Percentiles rank a stretch among this genome's conserved stretches.
phyloP scores from a whole-genome alignment of 2,329 filamentous ascomycete species.

The Colletotrichum gigasporum region DNA sequence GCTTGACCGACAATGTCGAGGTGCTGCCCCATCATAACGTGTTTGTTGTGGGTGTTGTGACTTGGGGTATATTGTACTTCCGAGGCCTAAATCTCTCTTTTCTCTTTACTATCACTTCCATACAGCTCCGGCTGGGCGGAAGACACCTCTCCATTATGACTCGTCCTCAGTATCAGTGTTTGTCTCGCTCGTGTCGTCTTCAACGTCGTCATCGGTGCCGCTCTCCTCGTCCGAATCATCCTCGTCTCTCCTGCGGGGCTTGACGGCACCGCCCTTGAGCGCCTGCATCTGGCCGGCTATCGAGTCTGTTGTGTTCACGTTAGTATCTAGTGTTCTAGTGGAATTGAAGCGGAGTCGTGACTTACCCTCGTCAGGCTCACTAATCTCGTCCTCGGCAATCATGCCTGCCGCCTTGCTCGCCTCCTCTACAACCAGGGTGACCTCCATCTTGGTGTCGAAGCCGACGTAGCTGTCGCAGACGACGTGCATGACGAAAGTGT shows the following conservation, averaged over 20 bases:
- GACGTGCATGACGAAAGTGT: conserved; percentile 93
- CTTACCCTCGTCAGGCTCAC: conserved; percentile 96
- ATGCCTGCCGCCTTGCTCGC: conserved; percentile 84
- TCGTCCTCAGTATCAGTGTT: conserved; percentile 75
- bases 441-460: conserved; percentile 91
- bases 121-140: background rate
- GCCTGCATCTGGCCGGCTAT: conserved; percentile 91
- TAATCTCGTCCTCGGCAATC: conserved; percentile 91
- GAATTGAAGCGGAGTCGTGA: conserved; percentile 34
- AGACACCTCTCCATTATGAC: conserved; percentile 50
- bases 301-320: conserved; percentile 71
- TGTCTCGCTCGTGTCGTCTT: conserved; percentile 73
- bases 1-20: too few species aligned
- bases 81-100: background rate
- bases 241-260: conserved; percentile 63
- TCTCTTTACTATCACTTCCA: background rate
- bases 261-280: conserved; percentile 74
- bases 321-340: conserved; percentile 36
- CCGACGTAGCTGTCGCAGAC: conserved; percentile 96
- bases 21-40: too few species aligned
- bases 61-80: conserved; percentile 31
- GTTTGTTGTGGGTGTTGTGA: conserved; percentile 21
- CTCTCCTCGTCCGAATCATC: conserved; percentile 83
- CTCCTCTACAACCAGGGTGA: conserved; percentile 89
- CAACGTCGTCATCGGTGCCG: conserved; percentile 79